A percentile compares a stretch with the other conserved stretches of the same genome.
phyloP scores from a whole-genome alignment of 371 early-diverging fungal species.

The Mucor sp. region DNA sequence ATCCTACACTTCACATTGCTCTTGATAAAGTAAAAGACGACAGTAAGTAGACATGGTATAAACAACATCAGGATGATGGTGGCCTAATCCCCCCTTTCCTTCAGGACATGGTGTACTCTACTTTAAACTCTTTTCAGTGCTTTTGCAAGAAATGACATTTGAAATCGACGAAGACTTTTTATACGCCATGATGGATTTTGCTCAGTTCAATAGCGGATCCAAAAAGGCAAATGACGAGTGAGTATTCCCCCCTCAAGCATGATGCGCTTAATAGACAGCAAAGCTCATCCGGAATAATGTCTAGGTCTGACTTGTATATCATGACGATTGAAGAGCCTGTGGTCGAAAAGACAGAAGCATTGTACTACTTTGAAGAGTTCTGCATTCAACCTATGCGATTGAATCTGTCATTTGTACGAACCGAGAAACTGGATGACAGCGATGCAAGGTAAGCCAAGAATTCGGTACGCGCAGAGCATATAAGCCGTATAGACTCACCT shows the following conservation, averaged over 20 bases:
- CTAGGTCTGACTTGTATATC: slow-evolving; percentile 37
- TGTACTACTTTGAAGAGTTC: slow-evolving; percentile 87
- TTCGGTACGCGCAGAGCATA: too few species aligned
- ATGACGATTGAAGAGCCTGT: slow-evolving; percentile 56
- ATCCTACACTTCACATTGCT: slow-evolving; percentile 60
- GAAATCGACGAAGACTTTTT: slow-evolving; percentile 88
- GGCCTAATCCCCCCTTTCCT: too few species aligned
- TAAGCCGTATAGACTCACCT: too few species aligned
- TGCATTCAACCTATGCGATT: slow-evolving; percentile 86
- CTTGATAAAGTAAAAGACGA: slow-evolving; percentile 76
- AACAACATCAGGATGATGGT: too few species aligned
- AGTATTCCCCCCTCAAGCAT: not conserved
- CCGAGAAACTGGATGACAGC: slow-evolving; percentile 53
- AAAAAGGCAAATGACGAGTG: slow-evolving; percentile 19
- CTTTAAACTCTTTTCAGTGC: slow-evolving; percentile 76
- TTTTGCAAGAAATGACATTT: slow-evolving; percentile 87
- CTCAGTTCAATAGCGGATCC: slow-evolving; percentile 58
- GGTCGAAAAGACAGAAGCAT: slow-evolving; percentile 54
- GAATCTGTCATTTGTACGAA: slow-evolving; percentile 82
- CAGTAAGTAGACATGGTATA: slow-evolving; percentile 38
- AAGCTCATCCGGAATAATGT: not conserved
- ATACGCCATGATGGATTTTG: slow-evolving; percentile 72
- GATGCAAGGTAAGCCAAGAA: slow-evolving; percentile 32
- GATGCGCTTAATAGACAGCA: not conserved
- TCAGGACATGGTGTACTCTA: slow-evolving; percentile 78